Conservation (phyloP, 2,329 filamentous ascomycete genomes). For the Thyridium curvatum region DNA sequence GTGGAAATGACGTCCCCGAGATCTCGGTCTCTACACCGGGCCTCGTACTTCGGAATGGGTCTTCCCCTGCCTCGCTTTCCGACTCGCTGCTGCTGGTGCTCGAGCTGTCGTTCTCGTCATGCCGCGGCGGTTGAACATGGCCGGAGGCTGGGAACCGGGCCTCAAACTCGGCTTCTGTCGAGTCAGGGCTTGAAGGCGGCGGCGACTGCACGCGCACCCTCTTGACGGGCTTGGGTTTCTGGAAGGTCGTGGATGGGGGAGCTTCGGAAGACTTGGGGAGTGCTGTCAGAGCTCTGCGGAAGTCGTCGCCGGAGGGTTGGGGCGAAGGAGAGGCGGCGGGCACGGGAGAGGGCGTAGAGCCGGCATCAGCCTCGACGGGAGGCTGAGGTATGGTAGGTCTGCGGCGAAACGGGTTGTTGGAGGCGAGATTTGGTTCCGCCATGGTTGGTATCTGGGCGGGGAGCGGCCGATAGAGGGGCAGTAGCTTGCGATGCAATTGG, state of each 20-base stretch:
- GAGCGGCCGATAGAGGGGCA: constrained; percentile 2
- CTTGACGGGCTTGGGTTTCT: constrained; percentile 51
- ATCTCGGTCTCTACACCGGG: constrained; percentile 18
- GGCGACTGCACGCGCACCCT: constrained; percentile 63
- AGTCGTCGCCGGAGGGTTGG: constrained; percentile 19
- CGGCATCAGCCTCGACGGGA: background rate
- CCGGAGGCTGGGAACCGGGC: constrained; percentile 20
- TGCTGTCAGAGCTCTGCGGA: constrained; percentile 20
- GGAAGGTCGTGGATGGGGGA: constrained; percentile 25
- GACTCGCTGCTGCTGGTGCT: constrained; percentile 23
- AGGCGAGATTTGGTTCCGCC: constrained; percentile 26
- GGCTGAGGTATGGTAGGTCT: constrained; percentile 18
- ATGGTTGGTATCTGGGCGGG: constrained; percentile 16
- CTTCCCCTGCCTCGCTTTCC: constrained; percentile 17
- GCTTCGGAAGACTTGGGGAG: constrained; percentile 21
- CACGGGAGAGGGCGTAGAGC: constrained; percentile 1
- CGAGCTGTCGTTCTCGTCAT: constrained; percentile 17
- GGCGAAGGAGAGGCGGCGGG: constrained; percentile 8
- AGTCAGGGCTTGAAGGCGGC: constrained; percentile 53
- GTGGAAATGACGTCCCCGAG: constrained; percentile 13
- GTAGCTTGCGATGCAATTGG: background rate
- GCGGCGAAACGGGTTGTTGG: constrained; percentile 49
- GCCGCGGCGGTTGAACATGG: constrained; percentile 11
- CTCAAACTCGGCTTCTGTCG: constrained; percentile 26
- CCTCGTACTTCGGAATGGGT: constrained; percentile 22